Evolutionary conservation across 164 flowering plant genomes (phyloP).

Genomic region (Macadamia tetraphylla): DNA sequence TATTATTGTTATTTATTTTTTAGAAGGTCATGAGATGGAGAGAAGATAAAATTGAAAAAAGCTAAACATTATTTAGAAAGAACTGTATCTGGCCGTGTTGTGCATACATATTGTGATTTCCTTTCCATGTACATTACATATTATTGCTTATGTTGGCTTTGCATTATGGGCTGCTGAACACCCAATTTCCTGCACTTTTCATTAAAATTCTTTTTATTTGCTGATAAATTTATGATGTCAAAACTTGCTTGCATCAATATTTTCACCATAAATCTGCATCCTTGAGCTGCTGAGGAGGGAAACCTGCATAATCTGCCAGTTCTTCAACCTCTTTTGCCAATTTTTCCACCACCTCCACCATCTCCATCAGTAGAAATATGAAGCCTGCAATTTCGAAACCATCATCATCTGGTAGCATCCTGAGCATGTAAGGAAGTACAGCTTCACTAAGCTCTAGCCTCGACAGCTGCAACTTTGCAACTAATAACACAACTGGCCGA

Average conservation of each 20-base stretch:
- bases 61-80: too few relatives aligned
- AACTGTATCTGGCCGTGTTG: not conserved
- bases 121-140: not conserved
- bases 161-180: not conserved
- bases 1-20: too few relatives aligned
- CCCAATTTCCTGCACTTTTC: not conserved
- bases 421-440: constrained; percentile 12
- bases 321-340: constrained; percentile 56
- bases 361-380: constrained; percentile 38
- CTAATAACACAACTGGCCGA: constrained; percentile 8
- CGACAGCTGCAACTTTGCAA: constrained; percentile 31
- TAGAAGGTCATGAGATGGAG: too few relatives aligned
- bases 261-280: constrained; percentile 3
- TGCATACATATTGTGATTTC: not conserved
- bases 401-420: constrained; percentile 16
- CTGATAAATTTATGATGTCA: not conserved
- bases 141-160: not conserved
- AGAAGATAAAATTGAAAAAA: too few relatives aligned
- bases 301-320: constrained; percentile 49
- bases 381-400: constrained; percentile 37
- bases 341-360: constrained; percentile 41
- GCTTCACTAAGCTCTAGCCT: constrained; percentile 27
- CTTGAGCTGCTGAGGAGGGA: constrained; percentile 12
- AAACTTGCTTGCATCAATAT: constrained; percentile 10
- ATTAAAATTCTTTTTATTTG: not conserved